Evolutionary conservation across 2,329 filamentous ascomycete species (phyloP).

Genomic region (Botryotinia narcissicola): DNA sequence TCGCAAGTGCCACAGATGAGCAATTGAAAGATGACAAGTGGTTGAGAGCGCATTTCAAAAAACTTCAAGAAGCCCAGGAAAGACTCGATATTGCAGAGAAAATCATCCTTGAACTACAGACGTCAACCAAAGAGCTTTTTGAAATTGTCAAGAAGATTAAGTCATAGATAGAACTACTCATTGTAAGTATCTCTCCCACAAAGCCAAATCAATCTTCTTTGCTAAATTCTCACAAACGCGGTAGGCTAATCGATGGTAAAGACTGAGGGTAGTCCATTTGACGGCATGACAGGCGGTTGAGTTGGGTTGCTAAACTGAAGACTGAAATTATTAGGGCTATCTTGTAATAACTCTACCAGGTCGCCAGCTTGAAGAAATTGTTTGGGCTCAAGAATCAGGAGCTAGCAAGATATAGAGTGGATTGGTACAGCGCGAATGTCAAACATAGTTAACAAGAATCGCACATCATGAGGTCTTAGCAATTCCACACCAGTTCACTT

Average conservation of each 20-base stretch:
- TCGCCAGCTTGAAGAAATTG: not conserved
- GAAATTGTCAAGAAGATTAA: not conserved
- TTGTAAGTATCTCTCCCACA: not conserved
- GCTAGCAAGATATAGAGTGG: not conserved
- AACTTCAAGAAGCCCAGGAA: not conserved
- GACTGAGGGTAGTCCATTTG: not conserved
- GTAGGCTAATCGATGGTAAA: not conserved
- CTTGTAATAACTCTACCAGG: not conserved
- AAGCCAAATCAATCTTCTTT: not conserved
- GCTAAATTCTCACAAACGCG: not conserved
- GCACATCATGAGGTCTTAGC: not conserved
- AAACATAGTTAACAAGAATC: not conserved
- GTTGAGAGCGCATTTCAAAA: not conserved
- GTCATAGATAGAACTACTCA: not conserved
- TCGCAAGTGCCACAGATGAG: not conserved
- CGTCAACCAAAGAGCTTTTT: not conserved
- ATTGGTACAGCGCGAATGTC: not conserved
- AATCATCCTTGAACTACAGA: not conserved
- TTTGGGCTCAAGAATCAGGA: not conserved
- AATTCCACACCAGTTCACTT: not conserved
- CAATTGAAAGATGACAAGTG: not conserved
- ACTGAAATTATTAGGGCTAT: not conserved
- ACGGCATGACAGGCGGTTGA: rapidly evolving
- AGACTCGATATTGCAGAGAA: not conserved
- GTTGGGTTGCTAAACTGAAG: not conserved